Evolutionary conservation across 192 early-diverging fungal genomes (phyloP).

Genomic region (Piromyces finnis): DNA sequence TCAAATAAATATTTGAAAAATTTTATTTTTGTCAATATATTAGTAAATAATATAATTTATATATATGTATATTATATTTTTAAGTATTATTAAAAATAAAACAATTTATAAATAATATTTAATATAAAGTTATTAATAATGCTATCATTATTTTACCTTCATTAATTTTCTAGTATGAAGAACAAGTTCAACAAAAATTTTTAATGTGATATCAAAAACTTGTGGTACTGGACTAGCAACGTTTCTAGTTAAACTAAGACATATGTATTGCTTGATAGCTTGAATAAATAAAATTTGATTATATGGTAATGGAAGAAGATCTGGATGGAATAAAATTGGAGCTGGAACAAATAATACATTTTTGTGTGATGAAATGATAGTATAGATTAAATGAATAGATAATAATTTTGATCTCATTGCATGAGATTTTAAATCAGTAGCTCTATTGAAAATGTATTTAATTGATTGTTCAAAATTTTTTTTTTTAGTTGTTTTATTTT

Average conservation of each 20-base stretch:
- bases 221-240: conserved; percentile 54
- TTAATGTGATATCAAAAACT: conserved; percentile 66
- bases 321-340: conserved; percentile 13
- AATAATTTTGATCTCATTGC: conserved; percentile 69
- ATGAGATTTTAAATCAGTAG: conserved; percentile 56
- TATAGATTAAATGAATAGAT: conserved; percentile 60
- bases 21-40: no score
- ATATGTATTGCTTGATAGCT: conserved; percentile 72
- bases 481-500: no score
- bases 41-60: no score
- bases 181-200: conserved; percentile 65
- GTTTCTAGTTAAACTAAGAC: conserved; percentile 64
- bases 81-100: no score
- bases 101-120: no score
- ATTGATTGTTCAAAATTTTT: neutral
- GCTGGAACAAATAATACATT: conserved; percentile 49
- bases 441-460: conserved; percentile 16
- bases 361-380: conserved; percentile 54
- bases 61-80: no score
- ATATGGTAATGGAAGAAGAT: neutral
- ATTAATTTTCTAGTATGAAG: conserved; percentile 45
- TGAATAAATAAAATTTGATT: conserved; percentile 48
- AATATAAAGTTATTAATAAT: no score
- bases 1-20: no score
- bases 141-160: no score